These are phyloP conservation scores for Poronia punctata DNA, from an alignment of 495 filamentous ascomycete species.

Conservation along the genomic window DNA sequence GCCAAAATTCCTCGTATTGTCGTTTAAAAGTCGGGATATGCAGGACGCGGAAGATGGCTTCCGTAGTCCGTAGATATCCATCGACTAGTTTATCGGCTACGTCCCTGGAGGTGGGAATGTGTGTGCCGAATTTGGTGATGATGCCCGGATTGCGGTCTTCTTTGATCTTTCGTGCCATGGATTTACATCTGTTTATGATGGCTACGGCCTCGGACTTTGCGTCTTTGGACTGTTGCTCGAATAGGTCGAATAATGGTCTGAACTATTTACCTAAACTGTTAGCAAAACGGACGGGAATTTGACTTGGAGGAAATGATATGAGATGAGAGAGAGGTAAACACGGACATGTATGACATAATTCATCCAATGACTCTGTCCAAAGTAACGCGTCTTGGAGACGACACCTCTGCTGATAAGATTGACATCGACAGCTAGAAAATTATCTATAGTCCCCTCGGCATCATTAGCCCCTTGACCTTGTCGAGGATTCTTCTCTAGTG, in stretches of 20 bases:
- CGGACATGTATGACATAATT: constrained; percentile 36
- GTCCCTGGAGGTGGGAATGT: constrained; percentile 38
- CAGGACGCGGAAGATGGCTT: constrained; percentile 48
- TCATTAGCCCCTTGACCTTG: constrained; percentile 20
- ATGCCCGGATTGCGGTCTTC: constrained; percentile 35
- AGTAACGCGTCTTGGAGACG: constrained; percentile 46
- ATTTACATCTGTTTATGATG: constrained; percentile 38
- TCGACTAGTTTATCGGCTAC: constrained; percentile 44
- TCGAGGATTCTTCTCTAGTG: constrained; percentile 20
- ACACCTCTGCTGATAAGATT: constrained; percentile 31
- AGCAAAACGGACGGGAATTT: constrained; percentile 3
- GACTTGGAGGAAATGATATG: background rate
- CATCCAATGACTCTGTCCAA: constrained; percentile 54
- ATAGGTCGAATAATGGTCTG: constrained; percentile 28
- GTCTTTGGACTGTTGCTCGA: constrained; percentile 31
- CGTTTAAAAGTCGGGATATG: constrained; percentile 43
- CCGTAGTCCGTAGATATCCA: constrained; percentile 44
- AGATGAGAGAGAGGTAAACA: constrained; percentile 6
- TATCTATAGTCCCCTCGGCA: constrained; percentile 15
- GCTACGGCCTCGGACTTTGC: constrained; percentile 22
- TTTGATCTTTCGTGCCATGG: constrained; percentile 41
- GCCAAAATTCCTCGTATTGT: constrained; percentile 43
- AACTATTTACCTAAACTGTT: constrained; percentile 30
- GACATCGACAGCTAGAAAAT: constrained; percentile 10
- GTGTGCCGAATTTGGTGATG: constrained; percentile 16